These are phyloP conservation scores for Penicillium longicatenatum DNA, from an alignment of 495 filamentous ascomycete genomes.

Conservation along the genomic window DNA sequence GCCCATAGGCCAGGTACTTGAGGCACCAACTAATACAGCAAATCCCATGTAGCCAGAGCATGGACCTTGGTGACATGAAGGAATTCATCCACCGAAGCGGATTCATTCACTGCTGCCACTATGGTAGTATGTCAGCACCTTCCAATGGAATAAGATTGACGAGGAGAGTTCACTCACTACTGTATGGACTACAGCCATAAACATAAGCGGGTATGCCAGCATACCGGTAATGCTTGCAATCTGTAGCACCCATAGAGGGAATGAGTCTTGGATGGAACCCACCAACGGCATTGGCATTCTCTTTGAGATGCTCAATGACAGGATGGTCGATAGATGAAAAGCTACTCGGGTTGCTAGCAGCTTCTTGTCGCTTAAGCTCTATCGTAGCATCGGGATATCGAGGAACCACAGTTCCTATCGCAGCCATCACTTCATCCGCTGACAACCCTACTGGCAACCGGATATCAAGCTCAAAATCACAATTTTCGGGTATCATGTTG, in stretches of 20 bases:
- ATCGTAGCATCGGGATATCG: constrained; percentile 9
- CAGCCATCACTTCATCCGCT: constrained; percentile 5
- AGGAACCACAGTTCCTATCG: neutral
- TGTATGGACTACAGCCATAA: constrained; percentile 10
- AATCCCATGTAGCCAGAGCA: constrained; percentile 10
- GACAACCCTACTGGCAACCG: constrained; percentile 7
- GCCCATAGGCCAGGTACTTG: neutral
- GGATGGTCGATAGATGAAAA: constrained; percentile 10
- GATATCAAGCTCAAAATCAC: constrained; percentile 12
- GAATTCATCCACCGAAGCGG: constrained; percentile 9
- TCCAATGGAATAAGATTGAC: neutral
- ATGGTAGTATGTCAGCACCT: neutral
- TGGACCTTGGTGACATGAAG: constrained; percentile 12
- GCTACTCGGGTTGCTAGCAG: constrained; percentile 11
- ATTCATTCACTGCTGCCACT: constrained; percentile 4
- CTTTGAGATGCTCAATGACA: neutral
- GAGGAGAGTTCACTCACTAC: constrained; percentile 2
- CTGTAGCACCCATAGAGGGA: constrained; percentile 13
- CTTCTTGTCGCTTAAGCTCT: constrained; percentile 10
- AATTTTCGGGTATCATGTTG: constrained; percentile 11
- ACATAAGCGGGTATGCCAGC: constrained; percentile 8
- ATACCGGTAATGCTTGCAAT: constrained; percentile 13
- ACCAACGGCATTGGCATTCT: constrained; percentile 3
- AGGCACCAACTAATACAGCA: neutral
- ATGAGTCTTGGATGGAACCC: neutral